Base-by-base conservation (phyloP, 257 asterid genomes). In the Parsonsia alboflavescens region DNA sequence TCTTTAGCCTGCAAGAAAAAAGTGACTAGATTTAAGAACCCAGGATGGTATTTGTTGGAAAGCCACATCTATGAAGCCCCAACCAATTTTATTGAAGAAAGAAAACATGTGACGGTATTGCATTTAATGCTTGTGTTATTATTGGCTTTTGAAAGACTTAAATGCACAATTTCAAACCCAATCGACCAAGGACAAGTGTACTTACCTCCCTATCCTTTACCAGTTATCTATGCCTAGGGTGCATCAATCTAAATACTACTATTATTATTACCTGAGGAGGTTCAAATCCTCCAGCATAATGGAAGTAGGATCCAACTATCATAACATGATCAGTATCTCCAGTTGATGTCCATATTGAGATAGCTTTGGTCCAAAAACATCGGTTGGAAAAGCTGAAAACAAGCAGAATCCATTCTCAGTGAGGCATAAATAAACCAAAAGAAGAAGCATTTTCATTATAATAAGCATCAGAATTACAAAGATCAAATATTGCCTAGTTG, bases 341-440 rank as follows among this genome's bases (percentile, higher is more conserved):
- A 8, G 99, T 92, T 53, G 98, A 90, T 74, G 99, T 92, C 98
- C 98, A 92, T 76, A 92, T 89, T 41, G 96, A 95, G 81, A 92
- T 88, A 59, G 98, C 98, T 88, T 95, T 95, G 19, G 98, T 95
- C 81, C 82, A 95, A 88, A 95, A 95, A 89, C 99, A 95, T 58
- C 97, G 98, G 68, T 95, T 95, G 22, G 98, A 95, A 85, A 95
- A 90, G 88, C 98, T 93, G 82, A 50, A 71, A 49, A 73, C 48
- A 75, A 41, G 68, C 71, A 72, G 41, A 70, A 75, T 17, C 65
- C 65, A 78, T 71, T 81, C 4, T 65, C 45, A 10, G 6, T 2
- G 36, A 11, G 45, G 56, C 45, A 49, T 30, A 65, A 36, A 5
- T n/a, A 5, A 15, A 36, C 61, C 36, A 46, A 9, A 36, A 26